phyloP scores from a whole-genome alignment of 139 green algal species.

The Chlamydomonas schloesseri region DNA sequence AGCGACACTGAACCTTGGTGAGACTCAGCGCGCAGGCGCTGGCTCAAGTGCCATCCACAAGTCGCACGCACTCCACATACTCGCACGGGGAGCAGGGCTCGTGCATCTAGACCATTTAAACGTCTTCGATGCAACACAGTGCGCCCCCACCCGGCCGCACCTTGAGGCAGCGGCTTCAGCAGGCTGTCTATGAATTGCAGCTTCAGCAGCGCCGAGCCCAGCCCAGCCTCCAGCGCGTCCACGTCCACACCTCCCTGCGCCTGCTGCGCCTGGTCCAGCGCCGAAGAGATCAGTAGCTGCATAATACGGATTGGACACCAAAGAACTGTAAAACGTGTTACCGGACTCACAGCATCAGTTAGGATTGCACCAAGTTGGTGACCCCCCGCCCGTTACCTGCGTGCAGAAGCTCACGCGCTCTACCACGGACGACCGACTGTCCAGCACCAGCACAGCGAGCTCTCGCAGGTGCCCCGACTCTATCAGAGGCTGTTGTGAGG shows the following conservation, averaged over 20 bases:
- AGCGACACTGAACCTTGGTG: too few relatives aligned
- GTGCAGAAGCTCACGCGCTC: constrained; percentile 58
- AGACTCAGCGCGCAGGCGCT: too few relatives aligned
- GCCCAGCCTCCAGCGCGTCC: constrained; percentile 35
- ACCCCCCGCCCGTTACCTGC: constrained; percentile 44
- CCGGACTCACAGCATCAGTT: too few relatives aligned
- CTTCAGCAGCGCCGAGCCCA: constrained; percentile 53
- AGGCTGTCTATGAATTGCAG: constrained; percentile 63
- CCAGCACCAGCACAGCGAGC: constrained; percentile 59
- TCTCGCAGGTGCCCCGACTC: constrained; percentile 64
- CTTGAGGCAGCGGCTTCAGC: constrained; percentile 49
- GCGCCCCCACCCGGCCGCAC: background rate
- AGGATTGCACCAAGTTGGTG: too few relatives aligned
- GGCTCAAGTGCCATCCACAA: too few relatives aligned
- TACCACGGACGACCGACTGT: constrained; percentile 5
- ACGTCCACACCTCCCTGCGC: constrained; percentile 28
- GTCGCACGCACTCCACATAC: too few relatives aligned
- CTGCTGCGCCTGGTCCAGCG: constrained; percentile 7
- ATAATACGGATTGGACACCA: too few relatives aligned
- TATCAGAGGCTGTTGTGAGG: background rate
- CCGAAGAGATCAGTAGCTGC: background rate
- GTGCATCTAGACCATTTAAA: too few relatives aligned
- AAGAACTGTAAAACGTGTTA: too few relatives aligned
- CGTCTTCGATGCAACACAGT: too few relatives aligned
- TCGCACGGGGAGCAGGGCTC: too few relatives aligned